Conservation (phyloP, 2,329 filamentous ascomycete species). For the Botryotinia narcissicola region DNA sequence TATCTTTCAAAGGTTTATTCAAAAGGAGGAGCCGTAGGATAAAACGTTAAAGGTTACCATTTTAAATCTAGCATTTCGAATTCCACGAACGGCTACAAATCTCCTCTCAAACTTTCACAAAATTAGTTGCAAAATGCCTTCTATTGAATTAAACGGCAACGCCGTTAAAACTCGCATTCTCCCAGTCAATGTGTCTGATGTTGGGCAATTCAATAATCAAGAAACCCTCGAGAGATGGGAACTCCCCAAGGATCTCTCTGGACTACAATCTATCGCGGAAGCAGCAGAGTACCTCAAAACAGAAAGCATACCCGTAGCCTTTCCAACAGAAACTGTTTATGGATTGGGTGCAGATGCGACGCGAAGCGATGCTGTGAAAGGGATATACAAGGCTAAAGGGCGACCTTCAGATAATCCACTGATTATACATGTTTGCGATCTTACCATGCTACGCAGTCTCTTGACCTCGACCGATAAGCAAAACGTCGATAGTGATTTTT, state of each 20-base stretch:
- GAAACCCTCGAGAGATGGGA: slow-evolving; percentile 34
- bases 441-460: slow-evolving; percentile 43
- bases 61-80: slow-evolving; percentile 28
- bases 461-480: slow-evolving; percentile 25
- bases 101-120: slow-evolving; percentile 20
- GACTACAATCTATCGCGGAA: slow-evolving; percentile 29
- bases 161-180: slow-evolving; percentile 31
- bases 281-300: slow-evolving; percentile 34
- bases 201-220: slow-evolving; percentile 32
- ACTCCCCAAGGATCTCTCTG: slow-evolving; percentile 24
- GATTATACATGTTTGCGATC: slow-evolving; percentile 85
- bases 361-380: slow-evolving; percentile 74
- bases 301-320: slow-evolving; percentile 68
- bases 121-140: slow-evolving; percentile 29
- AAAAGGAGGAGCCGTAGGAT: slow-evolving; percentile 36
- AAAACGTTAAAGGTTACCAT: slow-evolving; percentile 26
- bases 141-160: slow-evolving; percentile 22
- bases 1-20: slow-evolving; percentile 26
- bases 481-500: slow-evolving; percentile 33
- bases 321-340: slow-evolving; percentile 97
- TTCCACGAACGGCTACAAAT: slow-evolving; percentile 20
- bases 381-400: slow-evolving; percentile 91
- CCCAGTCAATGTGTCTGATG: slow-evolving; percentile 24
- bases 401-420: slow-evolving; percentile 91
- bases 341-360: slow-evolving; percentile 96